Evolutionary conservation across 2,329 filamentous ascomycete genomes (phyloP).

Genomic region (Lachnellula subtilissima): DNA sequence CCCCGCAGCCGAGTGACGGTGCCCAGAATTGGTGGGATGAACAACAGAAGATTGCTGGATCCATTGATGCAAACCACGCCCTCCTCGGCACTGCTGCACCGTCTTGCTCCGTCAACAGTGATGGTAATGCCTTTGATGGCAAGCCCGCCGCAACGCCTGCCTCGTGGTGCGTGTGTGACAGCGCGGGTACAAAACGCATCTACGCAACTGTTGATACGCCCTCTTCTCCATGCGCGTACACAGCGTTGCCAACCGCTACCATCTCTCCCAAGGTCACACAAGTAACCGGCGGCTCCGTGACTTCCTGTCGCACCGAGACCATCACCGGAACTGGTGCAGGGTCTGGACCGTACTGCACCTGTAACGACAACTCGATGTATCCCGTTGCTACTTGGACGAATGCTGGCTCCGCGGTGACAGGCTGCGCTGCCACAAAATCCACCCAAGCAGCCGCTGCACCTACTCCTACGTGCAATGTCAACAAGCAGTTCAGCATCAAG

Average conservation of each 20-base stretch:
- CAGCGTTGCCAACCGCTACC: not conserved
- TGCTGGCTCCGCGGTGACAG: not conserved
- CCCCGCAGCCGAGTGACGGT: not conserved
- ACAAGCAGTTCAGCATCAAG: not conserved
- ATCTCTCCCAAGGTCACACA: not conserved
- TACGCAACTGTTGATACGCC: not conserved
- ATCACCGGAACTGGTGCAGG: not conserved
- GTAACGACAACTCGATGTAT: not conserved
- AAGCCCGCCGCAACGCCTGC: not conserved
- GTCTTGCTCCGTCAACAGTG: not conserved
- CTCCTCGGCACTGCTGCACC: not conserved
- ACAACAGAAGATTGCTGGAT: not conserved
- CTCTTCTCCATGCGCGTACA: not conserved
- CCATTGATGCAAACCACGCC: not conserved
- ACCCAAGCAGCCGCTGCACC: not conserved
- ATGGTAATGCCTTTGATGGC: not conserved
- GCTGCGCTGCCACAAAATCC: not conserved
- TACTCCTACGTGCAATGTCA: not conserved
- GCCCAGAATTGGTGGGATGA: not conserved
- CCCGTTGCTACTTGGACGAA: not conserved
- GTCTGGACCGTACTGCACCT: not conserved
- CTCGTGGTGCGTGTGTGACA: not conserved
- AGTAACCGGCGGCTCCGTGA: not conserved
- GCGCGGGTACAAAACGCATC: not conserved
- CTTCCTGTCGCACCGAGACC: not conserved